Evolutionary conservation across 768 basidiomycete genomes (phyloP).

Genomic region (Leccinellum luteum): DNA sequence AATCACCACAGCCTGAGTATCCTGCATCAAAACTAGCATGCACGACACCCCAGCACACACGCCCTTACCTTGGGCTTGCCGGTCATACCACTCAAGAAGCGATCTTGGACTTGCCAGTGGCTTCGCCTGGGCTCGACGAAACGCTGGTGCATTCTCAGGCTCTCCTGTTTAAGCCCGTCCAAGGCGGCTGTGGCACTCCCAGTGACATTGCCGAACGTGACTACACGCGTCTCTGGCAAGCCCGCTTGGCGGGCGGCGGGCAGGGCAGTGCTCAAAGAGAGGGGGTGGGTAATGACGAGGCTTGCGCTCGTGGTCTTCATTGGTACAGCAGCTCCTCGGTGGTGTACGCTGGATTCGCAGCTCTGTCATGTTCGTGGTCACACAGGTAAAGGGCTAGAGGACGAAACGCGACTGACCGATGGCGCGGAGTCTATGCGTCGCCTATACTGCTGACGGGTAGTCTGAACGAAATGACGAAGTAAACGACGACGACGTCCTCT

Average conservation of each 20-base stretch:
- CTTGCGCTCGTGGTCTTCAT: slow-evolving; percentile 25
- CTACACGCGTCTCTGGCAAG: slow-evolving; percentile 28
- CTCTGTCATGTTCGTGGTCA: slow-evolving; percentile 8
- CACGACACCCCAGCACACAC: no score
- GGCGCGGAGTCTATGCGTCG: slow-evolving; percentile 53
- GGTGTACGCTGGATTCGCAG: slow-evolving; percentile 37
- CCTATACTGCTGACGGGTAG: slow-evolving; percentile 58
- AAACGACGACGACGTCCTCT: slow-evolving; percentile 49
- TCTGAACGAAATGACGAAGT: slow-evolving; percentile 33
- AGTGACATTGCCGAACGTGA: slow-evolving; percentile 24
- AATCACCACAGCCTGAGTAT: slow-evolving; percentile 57
- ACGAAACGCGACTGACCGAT: slow-evolving; percentile 39
- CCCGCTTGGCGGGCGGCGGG: slow-evolving; percentile 31
- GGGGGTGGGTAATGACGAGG: slow-evolving; percentile 32
- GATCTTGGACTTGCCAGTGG: slow-evolving; percentile 52
- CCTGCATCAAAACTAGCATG: background rate
- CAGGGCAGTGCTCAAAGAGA: slow-evolving; percentile 25
- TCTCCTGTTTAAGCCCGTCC: slow-evolving; percentile 48
- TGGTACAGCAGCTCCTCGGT: slow-evolving; percentile 30
- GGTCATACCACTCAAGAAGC: slow-evolving; percentile 75
- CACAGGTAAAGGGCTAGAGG: background rate
- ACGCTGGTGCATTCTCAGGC: slow-evolving; percentile 31
- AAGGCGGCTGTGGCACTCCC: slow-evolving; percentile 30
- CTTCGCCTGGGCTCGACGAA: slow-evolving; percentile 60
- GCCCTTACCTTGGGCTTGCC: slow-evolving; percentile 42